Conservation (phyloP, 257 asterid genomes). For the Cynanchum wilfordii region DNA sequence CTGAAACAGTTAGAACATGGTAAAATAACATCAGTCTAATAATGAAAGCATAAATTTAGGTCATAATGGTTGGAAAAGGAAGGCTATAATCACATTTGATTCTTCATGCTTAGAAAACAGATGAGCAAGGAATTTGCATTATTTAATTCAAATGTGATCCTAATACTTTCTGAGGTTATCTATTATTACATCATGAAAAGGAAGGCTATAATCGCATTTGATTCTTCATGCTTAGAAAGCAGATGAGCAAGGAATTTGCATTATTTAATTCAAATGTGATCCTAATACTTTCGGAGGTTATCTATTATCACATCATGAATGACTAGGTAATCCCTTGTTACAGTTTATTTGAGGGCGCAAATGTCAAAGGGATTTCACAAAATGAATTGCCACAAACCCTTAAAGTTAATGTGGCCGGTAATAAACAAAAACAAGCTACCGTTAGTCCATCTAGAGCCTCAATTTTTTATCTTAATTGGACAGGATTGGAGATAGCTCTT, state of each 20-base stretch:
- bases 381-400: background rate
- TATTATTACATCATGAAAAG: background rate
- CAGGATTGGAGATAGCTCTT: background rate
- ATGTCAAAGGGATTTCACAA: background rate
- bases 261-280: background rate
- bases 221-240: background rate
- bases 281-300: background rate
- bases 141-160: background rate
- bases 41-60: background rate
- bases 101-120: too few species aligned
- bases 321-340: background rate
- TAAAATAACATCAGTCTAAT: constrained; percentile 5
- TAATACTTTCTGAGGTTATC: background rate
- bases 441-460: background rate
- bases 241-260: background rate
- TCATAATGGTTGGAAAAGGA: background rate
- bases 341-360: background rate
- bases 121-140: background rate
- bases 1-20: constrained; percentile 21
- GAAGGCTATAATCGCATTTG: background rate
- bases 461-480: background rate
- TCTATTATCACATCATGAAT: background rate
- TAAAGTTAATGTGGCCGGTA: background rate
- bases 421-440: background rate
- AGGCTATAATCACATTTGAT: too few species aligned